Evolutionary conservation across 305 asterid species (phyloP).

Genomic region (Fraxinus floribunda): DNA sequence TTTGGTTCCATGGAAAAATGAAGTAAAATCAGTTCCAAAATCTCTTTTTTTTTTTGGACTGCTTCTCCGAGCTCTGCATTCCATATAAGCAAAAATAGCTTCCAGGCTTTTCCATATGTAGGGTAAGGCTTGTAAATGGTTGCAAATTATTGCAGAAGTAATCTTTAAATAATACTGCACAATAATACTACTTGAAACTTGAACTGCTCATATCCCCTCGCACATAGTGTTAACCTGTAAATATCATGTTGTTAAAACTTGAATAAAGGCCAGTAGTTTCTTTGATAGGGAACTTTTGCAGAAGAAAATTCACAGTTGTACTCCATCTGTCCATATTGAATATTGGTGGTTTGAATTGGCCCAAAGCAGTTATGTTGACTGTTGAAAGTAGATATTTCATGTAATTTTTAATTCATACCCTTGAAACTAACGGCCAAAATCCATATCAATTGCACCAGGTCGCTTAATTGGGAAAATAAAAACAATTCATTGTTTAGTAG

Average conservation of each 20-base stretch:
- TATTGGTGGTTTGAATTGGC: not conserved
- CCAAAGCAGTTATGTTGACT: not conserved
- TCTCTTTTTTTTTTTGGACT: not conserved
- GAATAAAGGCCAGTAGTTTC: not conserved
- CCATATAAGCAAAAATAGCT: not conserved
- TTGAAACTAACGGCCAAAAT: not conserved
- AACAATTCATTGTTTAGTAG: slow-evolving; percentile 5
- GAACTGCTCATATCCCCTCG: not conserved
- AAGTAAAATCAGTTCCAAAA: not conserved
- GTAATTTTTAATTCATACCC: not conserved
- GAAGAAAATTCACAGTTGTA: slow-evolving; percentile 3
- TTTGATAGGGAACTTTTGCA: not conserved
- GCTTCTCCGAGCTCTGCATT: not conserved
- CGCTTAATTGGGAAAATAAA: not conserved
- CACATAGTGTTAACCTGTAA: not conserved
- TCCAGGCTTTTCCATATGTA: not conserved
- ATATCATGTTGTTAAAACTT: not conserved
- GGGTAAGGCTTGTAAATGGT: not conserved
- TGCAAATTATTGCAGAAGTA: not conserved
- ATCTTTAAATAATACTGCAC: not conserved
- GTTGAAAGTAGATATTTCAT: slow-evolving; percentile 5
- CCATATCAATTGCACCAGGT: not conserved
- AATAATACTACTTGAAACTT: not conserved
- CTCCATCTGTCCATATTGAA: slow-evolving; percentile 3
- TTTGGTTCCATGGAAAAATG: not conserved